Evolutionary conservation across 768 basidiomycete genomes (phyloP).

Genomic region (Amanita pallidorosea): DNA sequence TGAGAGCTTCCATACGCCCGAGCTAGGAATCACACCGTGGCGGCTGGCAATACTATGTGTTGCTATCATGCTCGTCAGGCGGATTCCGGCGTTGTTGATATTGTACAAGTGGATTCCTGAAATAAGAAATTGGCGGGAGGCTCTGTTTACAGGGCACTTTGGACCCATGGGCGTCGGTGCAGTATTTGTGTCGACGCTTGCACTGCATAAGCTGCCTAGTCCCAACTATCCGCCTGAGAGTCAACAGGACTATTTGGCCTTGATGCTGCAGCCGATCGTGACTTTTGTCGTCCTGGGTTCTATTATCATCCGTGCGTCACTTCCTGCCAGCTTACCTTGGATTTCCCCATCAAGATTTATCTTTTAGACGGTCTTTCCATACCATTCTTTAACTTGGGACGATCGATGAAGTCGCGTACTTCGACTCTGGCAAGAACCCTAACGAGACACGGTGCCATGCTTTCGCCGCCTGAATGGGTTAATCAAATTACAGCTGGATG

Average conservation of each 20-base stretch:
- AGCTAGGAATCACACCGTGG: slow-evolving; percentile 59
- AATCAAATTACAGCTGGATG: slow-evolving; percentile 2
- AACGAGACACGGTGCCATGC: background rate
- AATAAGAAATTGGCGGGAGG: slow-evolving; percentile 75
- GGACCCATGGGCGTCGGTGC: slow-evolving; percentile 92
- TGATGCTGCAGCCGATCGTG: slow-evolving; percentile 71
- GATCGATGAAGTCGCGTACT: slow-evolving; percentile 13
- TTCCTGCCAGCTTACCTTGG: background rate
- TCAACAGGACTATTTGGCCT: slow-evolving; percentile 65
- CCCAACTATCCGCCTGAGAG: slow-evolving; percentile 50
- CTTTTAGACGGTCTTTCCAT: slow-evolving; percentile 58
- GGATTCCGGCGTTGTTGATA: slow-evolving; percentile 69
- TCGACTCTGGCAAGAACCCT: background rate
- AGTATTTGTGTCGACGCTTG: slow-evolving; percentile 77
- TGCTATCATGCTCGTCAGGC: slow-evolving; percentile 59
- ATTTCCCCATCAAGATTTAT: background rate
- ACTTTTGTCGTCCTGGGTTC: slow-evolving; percentile 82
- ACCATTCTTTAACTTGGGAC: slow-evolving; percentile 50
- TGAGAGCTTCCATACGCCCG: slow-evolving; percentile 38
- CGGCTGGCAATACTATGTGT: slow-evolving; percentile 59
- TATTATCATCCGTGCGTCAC: slow-evolving; percentile 61
- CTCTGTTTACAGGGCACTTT: slow-evolving; percentile 87
- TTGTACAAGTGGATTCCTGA: slow-evolving; percentile 85
- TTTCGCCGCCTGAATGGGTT: slow-evolving; percentile 1
- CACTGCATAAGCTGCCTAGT: slow-evolving; percentile 47